phyloP scores from a whole-genome alignment of 192 early-diverging fungal species.

The Coemansia sp. region DNA sequence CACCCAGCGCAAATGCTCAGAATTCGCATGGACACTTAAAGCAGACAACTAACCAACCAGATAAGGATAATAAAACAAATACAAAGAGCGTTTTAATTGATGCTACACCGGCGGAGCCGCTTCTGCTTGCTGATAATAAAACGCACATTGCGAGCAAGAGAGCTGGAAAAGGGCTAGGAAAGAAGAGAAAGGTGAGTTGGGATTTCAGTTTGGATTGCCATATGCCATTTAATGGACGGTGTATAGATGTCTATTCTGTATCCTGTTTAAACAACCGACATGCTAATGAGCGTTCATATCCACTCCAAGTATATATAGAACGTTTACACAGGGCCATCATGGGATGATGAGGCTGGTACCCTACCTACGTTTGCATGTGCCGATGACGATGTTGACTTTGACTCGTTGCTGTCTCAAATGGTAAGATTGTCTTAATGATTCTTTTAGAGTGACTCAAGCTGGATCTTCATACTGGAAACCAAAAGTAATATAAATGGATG shows the following conservation, averaged over 20 bases:
- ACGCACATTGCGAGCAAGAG: constrained; percentile 8
- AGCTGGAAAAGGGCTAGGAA: constrained; percentile 17
- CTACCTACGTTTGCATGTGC: constrained; percentile 37
- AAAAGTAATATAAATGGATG: not conserved
- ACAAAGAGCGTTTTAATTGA: not conserved
- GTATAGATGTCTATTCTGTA: not conserved
- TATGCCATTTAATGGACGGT: not conserved
- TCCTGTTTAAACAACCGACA: not conserved
- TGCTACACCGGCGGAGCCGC: not conserved
- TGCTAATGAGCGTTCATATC: not conserved
- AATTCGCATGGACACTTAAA: too few relatives aligned
- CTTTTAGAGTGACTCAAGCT: not conserved
- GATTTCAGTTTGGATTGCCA: not conserved
- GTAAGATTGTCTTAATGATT: constrained; percentile 19
- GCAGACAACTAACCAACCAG: not conserved
- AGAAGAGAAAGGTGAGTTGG: constrained; percentile 43
- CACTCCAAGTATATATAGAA: constrained; percentile 12
- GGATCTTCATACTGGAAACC: not conserved
- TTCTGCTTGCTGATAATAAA: not conserved
- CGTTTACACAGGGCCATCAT: constrained; percentile 45
- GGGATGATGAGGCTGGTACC: constrained; percentile 50
- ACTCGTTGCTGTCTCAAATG: constrained; percentile 45
- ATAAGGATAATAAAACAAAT: not conserved
- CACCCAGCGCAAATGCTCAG: too few relatives aligned
- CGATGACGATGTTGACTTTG: constrained; percentile 46